Evolutionary conservation across 306 rosid genomes (phyloP).

Genomic region (Quercus aquifolioides): DNA sequence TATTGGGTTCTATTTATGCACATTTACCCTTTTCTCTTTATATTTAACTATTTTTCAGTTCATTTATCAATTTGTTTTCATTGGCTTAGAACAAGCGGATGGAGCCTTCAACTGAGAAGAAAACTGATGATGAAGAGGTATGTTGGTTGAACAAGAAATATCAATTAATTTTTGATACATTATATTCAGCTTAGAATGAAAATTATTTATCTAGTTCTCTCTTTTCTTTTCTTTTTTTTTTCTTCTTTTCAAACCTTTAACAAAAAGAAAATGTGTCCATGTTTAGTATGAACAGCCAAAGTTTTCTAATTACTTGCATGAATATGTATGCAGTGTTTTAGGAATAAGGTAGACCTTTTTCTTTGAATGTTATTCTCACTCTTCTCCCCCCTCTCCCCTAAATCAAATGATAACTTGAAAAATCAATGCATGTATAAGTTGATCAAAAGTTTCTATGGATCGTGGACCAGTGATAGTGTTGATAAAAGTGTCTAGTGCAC

Average conservation of each 20-base stretch:
- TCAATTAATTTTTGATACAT: neutral
- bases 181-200: neutral
- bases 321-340: too few species aligned
- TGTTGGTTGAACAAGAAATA: constrained; percentile 2
- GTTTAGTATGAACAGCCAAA: neutral
- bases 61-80: constrained; percentile 14
- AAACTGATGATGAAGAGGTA: constrained; percentile 61
- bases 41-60: neutral
- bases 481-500: too few species aligned
- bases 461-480: too few species aligned
- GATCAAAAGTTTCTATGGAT: too few species aligned
- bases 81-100: constrained; percentile 54
- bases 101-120: constrained; percentile 48
- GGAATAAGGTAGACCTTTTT: neutral
- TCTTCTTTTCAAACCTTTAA: neutral
- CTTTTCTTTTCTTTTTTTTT: neutral
- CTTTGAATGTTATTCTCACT: too few species aligned
- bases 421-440: too few species aligned
- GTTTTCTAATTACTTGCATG: neutral
- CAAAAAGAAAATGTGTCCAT: neutral
- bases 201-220: neutral
- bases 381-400: too few species aligned
- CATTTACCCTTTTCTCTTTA: neutral
- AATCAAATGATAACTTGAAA: too few species aligned
- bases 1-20: constrained; percentile 10